Conservation (phyloP, 2,329 filamentous ascomycete genomes). For the Paracoccidioides lutzii region DNA sequence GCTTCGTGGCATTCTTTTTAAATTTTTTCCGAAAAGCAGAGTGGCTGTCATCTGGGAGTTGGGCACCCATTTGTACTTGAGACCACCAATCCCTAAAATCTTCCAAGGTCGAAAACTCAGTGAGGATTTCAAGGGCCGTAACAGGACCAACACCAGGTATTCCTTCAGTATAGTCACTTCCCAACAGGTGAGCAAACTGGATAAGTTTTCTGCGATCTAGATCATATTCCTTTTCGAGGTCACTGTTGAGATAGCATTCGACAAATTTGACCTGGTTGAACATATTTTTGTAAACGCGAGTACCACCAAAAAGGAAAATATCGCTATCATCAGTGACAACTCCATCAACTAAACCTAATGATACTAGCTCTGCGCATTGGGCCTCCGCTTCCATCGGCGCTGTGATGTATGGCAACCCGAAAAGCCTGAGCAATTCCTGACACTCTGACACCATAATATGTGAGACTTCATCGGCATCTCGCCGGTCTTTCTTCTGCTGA, state of each 20-base stretch:
- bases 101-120: constrained; percentile 65
- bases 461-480: constrained; percentile 93
- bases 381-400: constrained; percentile 99
- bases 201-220: constrained; percentile 81
- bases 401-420: constrained; percentile 91
- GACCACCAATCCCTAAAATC: constrained; percentile 82
- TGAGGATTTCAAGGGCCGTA: constrained; percentile 84
- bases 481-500: constrained; percentile 93
- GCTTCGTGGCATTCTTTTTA: constrained; percentile 65
- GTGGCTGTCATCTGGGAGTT: constrained; percentile 43
- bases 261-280: constrained; percentile 98
- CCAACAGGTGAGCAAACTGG: constrained; percentile 75
- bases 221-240: constrained; percentile 80
- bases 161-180: constrained; percentile 90
- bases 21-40: constrained; percentile 71
- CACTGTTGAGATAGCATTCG: constrained; percentile 76
- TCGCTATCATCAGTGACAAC: constrained; percentile 97
- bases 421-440: constrained; percentile 75
- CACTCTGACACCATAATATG: constrained; percentile 94
- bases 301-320: constrained; percentile 92
- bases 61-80: constrained; percentile 59
- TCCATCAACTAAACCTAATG: constrained; percentile 78
- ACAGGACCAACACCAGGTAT: constrained; percentile 84
- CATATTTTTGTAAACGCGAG: constrained; percentile 98
- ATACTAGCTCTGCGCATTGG: constrained; percentile 85